Percentiles rank a stretch among this genome's conserved stretches.
Evolutionary conservation across 768 basidiomycete species (phyloP).

Genomic region (Tulasnella calospora): DNA sequence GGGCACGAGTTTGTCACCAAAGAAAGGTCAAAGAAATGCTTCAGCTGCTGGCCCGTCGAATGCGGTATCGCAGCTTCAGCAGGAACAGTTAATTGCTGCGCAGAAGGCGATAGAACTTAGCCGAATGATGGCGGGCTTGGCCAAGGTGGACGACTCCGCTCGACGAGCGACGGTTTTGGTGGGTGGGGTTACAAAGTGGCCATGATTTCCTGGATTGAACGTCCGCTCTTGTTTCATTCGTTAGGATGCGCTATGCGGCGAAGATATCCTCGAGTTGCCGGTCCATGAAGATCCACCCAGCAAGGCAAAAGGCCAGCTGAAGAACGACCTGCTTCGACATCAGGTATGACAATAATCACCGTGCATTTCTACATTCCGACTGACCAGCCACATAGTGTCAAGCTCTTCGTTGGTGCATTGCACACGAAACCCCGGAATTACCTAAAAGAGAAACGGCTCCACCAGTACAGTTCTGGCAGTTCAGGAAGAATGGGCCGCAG

Average conservation of each 20-base stretch:
- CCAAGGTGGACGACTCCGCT: constrained; percentile 73
- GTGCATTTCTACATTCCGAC: neutral
- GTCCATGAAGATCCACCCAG: constrained; percentile 69
- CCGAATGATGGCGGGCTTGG: constrained; percentile 58
- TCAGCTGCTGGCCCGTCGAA: constrained; percentile 19
- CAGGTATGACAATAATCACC: constrained; percentile 48
- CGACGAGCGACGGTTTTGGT: constrained; percentile 60
- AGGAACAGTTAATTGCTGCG: constrained; percentile 34
- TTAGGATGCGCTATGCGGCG: constrained; percentile 59
- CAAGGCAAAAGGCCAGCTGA: constrained; percentile 56
- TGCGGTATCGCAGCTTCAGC: constrained; percentile 42
- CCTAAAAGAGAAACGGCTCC: constrained; percentile 62
- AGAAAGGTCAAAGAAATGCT: constrained; percentile 26
- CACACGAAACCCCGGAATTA: constrained; percentile 69
- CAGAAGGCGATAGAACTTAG: constrained; percentile 62
- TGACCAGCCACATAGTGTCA: constrained; percentile 51
- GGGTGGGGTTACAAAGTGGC: neutral
- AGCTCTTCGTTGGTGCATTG: constrained; percentile 81
- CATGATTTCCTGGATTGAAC: neutral
- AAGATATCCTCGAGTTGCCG: constrained; percentile 70
- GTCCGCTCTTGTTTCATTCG: neutral
- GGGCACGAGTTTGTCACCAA: constrained; percentile 26
- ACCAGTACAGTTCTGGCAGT: constrained; percentile 88
- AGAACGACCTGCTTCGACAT: constrained; percentile 72
- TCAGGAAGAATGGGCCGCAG: constrained; percentile 52